A percentile compares a stretch with the other conserved stretches of the same genome.
Conservation (phyloP, 208 protist species). For the Kentomonas sorsogonicus region DNA sequence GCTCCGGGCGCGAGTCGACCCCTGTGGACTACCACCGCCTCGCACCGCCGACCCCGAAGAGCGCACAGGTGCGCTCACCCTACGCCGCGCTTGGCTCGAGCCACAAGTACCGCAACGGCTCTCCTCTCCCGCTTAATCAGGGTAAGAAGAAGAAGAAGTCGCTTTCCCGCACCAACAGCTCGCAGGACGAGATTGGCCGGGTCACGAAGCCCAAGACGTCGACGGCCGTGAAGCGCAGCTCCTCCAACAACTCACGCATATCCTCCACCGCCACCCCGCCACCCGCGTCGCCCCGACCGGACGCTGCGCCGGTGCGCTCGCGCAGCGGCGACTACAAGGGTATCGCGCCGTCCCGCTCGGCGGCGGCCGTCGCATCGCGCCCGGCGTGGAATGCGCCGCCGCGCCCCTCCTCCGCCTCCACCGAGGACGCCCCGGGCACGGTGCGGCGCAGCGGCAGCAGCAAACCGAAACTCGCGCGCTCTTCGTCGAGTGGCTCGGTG, state of each 20-base stretch:
- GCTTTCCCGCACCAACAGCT: constrained; percentile 9
- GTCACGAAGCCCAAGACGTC: not conserved
- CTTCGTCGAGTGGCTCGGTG: too few relatives aligned
- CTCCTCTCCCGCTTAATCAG: constrained; percentile 58
- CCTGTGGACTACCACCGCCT: constrained; percentile 35
- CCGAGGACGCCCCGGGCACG: too few relatives aligned
- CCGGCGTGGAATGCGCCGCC: not conserved
- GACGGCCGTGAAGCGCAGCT: not conserved
- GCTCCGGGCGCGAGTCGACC: constrained; percentile 1
- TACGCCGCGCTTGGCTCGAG: constrained; percentile 63
- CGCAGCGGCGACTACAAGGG: constrained; percentile 39
- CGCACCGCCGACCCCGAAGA: constrained; percentile 29
- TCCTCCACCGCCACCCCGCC: not conserved
- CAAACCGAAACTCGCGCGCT: too few relatives aligned
- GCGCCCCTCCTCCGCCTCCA: too few relatives aligned
- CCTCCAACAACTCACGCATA: not conserved
- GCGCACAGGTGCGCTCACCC: constrained; percentile 37
- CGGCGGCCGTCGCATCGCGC: not conserved
- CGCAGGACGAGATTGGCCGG: too few relatives aligned
- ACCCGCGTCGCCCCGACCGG: constrained; percentile 7
- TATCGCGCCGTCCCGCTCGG: constrained; percentile 47
- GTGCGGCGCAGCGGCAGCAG: too few relatives aligned
- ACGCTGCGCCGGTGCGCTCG: constrained; percentile 12
- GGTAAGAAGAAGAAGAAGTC: constrained; percentile 23
- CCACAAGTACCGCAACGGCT: constrained; percentile 78